Evolutionary conservation across 2,329 filamentous ascomycete genomes (phyloP), one percentile per base, ranked within the genome.

Genomic region (Ophiosphaerella korrae): DNA sequence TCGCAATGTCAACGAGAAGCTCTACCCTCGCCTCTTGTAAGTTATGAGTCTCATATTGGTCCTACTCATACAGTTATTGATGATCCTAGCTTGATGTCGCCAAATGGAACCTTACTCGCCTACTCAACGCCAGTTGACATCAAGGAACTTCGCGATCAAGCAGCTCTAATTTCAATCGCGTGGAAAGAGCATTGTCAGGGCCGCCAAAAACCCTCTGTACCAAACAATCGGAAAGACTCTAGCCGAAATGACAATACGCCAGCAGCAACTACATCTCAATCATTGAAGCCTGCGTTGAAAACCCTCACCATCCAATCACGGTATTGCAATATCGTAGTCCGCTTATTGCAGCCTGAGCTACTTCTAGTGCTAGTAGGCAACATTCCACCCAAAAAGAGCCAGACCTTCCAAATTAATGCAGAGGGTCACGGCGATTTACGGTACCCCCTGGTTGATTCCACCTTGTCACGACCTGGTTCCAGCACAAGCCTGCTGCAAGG

Each of bases 31-130:
- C 32, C 76, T 77, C 64, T 77, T 74, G 73, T 75, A 60, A 63
- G 73, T 69, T 31, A 8, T n/a, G 33, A 18, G 21, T 21, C 26
- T 33, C 12, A 6, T 36, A 14, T n/a, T 16, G 9, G 12, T 14
- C 11, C 5, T 41, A 11, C 36, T 33, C 9, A 13, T 21, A 32
- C n/a, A 6, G 32, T 18, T 32, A 38, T 57, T 65, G 34, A 65
- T 38, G 6, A 13, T 38, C 40, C 12, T 47, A 78, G 75, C 54
- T 65, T 80, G 47, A 81, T 80, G 75, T 80, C 78, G 26, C 77
- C 77, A 18, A 80, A 80, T 58, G 79, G 78, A 54, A 80, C 77
- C 2, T 64, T 81, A 16, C 68, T 81, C 43, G 78, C 79, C 37
- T 79, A 80, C 62, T 79, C 74, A 14, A 75, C 75, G 18, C 77